Base-by-base conservation (phyloP, 2,329 filamentous ascomycete genomes). In the Fusarium chlamydosporum region DNA sequence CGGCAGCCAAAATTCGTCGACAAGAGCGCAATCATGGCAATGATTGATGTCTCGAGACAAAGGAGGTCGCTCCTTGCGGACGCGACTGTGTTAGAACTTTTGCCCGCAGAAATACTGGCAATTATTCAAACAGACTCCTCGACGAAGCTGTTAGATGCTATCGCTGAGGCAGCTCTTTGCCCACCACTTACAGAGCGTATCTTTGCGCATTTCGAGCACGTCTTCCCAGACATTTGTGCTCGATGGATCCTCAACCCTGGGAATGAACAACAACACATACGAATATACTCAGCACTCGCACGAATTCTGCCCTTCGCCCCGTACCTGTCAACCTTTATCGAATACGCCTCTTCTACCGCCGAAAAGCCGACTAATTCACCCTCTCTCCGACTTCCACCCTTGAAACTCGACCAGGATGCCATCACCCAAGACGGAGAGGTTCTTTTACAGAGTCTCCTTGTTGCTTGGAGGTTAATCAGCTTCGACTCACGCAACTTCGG, bases 181-280 rank as follows among this genome's bases (percentile, higher is more conserved):
- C 85, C 92, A 72, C 82, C 84, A 80, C 86, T 89, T 78, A 95
- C 93, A 74, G 88, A 93, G 75, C 83, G 83, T 58, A 82, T 97
- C 76, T 94, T 96, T 75, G 83, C 87, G 69, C 86, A 91, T 75
- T 94, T 94, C 78, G 89, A 92, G 76, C 82, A 86, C 65, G 81
- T 94, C 40, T 92, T 96, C 74, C 88, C 93, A 72, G 94, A 97
- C 79, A 84, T 96, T 50, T 93, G 91, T 79, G 91, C 93, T 65
- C 85, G 91, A 82, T 97, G 93, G 93, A 83, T 91, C 43, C 82
- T 84, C 74, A 78, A 82, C 76, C 73, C 81, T 29, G 78, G 79
- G 29, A 79, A 76, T 41, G 75, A 78, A 67, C 56, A 77, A 73
- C 71, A 79, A 79, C 72, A 79, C 78, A 72, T 78, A 73, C 56